These are phyloP conservation scores for Paralagenidium karlingii DNA, from an alignment of 352 stramenopile genomes.

Conservation along the genomic window DNA sequence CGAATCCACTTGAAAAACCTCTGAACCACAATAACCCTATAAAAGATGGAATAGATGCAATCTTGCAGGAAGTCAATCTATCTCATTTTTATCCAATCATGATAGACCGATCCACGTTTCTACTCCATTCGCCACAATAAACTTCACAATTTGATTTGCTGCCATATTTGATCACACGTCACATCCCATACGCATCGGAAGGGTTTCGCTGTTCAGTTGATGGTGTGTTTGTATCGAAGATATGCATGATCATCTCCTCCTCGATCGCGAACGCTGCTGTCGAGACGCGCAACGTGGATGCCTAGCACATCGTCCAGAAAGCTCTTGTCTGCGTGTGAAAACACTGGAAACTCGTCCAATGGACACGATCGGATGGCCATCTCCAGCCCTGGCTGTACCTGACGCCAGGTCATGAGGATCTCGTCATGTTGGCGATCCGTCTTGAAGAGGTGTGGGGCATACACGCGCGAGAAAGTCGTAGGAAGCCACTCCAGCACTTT, in stretches of 20 bases:
- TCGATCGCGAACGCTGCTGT: conserved; percentile 70
- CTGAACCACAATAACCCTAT: no score
- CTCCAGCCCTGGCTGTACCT: conserved; percentile 63
- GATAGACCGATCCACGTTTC: no score
- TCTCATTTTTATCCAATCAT: no score
- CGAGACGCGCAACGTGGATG: conserved; percentile 62
- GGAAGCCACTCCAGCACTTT: conserved; percentile 67
- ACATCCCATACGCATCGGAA: no score
- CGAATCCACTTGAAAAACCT: no score
- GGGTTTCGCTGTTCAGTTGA: no score
- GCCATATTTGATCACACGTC: no score
- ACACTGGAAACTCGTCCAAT: conserved; percentile 46
- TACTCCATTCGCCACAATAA: no score
- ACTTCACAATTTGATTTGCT: no score
- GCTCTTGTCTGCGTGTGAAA: conserved; percentile 39
- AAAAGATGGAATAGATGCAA: no score
- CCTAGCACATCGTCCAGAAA: conserved; percentile 73
- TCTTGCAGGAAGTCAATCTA: no score
- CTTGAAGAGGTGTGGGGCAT: conserved; percentile 56
- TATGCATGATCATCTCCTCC: conserved; percentile 72
- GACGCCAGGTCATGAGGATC: conserved; percentile 48
- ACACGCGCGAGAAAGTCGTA: conserved; percentile 54
- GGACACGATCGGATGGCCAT: conserved; percentile 40
- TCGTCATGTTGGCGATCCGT: conserved; percentile 68
- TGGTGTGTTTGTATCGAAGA: conserved; percentile 76